Evolutionary conservation across 2,329 filamentous ascomycete species (phyloP).

Genomic region (Capronia coronata): DNA sequence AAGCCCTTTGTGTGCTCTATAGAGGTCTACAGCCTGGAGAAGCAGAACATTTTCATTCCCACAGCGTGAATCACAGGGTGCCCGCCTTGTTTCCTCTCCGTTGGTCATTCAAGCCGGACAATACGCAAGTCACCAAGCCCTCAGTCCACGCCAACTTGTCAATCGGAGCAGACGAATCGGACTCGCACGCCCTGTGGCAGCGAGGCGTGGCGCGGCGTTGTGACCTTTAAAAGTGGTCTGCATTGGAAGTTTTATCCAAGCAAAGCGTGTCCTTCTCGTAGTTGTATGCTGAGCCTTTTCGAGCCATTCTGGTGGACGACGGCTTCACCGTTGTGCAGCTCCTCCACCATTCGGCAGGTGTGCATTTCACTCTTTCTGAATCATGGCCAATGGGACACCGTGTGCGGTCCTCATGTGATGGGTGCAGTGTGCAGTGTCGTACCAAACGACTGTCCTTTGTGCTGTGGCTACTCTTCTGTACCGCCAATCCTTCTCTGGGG

Average conservation of each 20-base stretch:
- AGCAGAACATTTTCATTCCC: too few relatives aligned
- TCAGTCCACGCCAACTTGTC: not conserved
- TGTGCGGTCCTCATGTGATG: not conserved
- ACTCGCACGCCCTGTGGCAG: too few relatives aligned
- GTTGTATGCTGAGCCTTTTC: too few relatives aligned
- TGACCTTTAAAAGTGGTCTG: not conserved
- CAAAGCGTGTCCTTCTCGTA: not conserved
- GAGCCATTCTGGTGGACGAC: not conserved
- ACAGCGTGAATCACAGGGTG: not conserved
- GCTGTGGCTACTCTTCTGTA: not conserved
- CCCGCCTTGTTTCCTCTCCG: not conserved
- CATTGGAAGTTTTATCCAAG: not conserved
- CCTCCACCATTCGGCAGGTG: not conserved
- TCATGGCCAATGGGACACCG: conserved; percentile 9
- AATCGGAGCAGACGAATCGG: not conserved
- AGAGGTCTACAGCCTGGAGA: too few relatives aligned
- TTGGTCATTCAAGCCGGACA: too few relatives aligned
- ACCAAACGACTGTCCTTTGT: conserved; percentile 9
- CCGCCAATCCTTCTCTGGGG: not conserved
- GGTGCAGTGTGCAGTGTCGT: not conserved
- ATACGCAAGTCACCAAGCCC: not conserved
- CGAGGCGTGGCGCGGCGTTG: not conserved
- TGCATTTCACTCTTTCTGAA: conserved; percentile 5
- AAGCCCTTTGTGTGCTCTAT: too few relatives aligned
- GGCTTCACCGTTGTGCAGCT: not conserved